Evolutionary conservation across 352 stramenopile genomes (phyloP), one percentile per base, ranked within the genome.

Genomic region (Globisporangium cystogenes): DNA sequence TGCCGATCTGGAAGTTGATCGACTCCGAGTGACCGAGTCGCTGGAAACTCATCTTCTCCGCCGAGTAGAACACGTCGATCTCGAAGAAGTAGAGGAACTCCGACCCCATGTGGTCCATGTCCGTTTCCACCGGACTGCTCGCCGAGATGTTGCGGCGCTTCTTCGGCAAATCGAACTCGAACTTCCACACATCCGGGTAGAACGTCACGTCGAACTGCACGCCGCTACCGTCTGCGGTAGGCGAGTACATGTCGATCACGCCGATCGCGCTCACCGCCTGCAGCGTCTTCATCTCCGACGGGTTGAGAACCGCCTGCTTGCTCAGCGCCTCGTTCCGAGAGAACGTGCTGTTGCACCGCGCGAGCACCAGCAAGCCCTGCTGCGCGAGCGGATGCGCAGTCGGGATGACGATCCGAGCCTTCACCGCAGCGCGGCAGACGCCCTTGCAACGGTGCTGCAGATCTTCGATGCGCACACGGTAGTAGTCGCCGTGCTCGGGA

Each of bases 51-150:
- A 47, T 63, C 48, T 85, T 82, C 43, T 91, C 80, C 8, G 46
- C 55, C 8, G 75, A 76, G 60, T 85, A 81, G 57, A 91, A 91
- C 40, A 95, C 72, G 35, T 91, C 84, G 18, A 95, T 85, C 48
- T 95, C 82, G 36, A 93, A 92, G 48, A 91, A 91, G 53, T 95
- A 95, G 45, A 93, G 48, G 59, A 90, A 93, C 50, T 90, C 82
- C 0, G 75, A 70, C 39, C 64, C 57, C 0, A 72, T 21, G 20
- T 70, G 51, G 18, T 92, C 76, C 21, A 61, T 45, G 16, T 82
- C 76, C 11, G 57, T 65, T 42, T 60, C 58, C 48, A 49, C 59
- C 2, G 55, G 59, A 26, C 53, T 61, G 21, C 42, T 62, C 16
- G 36, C 51, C n/a, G 79, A 68, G 18, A 81, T 63, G 46, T 92